Percentiles rank a stretch among this genome's conserved stretches.
Evolutionary conservation across 768 basidiomycete species (phyloP).

Genomic region (Boletus speciosus): DNA sequence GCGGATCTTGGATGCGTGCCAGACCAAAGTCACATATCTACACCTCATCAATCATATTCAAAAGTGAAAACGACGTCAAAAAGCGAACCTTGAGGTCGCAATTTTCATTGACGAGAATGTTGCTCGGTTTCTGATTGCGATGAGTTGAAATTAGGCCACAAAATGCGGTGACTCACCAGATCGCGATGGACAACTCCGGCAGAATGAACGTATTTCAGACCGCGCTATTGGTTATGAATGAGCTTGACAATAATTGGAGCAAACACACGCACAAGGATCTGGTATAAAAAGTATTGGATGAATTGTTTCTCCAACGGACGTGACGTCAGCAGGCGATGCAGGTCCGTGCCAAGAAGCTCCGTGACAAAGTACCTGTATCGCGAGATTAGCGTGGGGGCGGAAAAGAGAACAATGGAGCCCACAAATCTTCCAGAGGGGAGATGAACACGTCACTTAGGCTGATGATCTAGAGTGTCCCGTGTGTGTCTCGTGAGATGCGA

Average conservation of each 20-base stretch:
- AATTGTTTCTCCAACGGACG: slow-evolving; percentile 99
- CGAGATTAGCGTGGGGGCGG: not conserved
- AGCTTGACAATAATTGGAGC: not conserved
- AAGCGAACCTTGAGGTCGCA: slow-evolving; percentile 87
- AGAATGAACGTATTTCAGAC: slow-evolving; percentile 98
- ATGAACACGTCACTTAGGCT: slow-evolving; percentile 99
- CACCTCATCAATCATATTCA: slow-evolving; percentile 4
- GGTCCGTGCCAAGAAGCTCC: slow-evolving; percentile 95
- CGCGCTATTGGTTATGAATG: slow-evolving; percentile 55
- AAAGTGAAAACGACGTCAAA: not conserved
- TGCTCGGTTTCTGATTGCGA: slow-evolving; percentile 83
- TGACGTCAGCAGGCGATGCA: slow-evolving; percentile 94
- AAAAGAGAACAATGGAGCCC: slow-evolving; percentile 28
- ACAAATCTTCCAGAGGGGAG: slow-evolving; percentile 98
- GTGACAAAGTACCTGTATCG: slow-evolving; percentile 91
- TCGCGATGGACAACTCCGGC: slow-evolving; percentile 99
- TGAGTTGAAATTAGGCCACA: not conserved
- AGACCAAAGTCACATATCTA: slow-evolving; percentile 99
- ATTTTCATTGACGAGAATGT: slow-evolving; percentile 99
- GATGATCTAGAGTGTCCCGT: slow-evolving; percentile 68
- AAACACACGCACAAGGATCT: slow-evolving; percentile 73
- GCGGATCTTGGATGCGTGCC: slow-evolving; percentile 97
- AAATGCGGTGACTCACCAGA: slow-evolving; percentile 50
- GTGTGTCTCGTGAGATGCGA: slow-evolving; percentile 5
- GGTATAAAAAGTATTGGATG: slow-evolving; percentile 99